A percentile compares a stretch with the other conserved stretches of the same genome.
phyloP scores from a whole-genome alignment of 768 basidiomycete genomes.

The Rhodotorula taiwanensis region DNA sequence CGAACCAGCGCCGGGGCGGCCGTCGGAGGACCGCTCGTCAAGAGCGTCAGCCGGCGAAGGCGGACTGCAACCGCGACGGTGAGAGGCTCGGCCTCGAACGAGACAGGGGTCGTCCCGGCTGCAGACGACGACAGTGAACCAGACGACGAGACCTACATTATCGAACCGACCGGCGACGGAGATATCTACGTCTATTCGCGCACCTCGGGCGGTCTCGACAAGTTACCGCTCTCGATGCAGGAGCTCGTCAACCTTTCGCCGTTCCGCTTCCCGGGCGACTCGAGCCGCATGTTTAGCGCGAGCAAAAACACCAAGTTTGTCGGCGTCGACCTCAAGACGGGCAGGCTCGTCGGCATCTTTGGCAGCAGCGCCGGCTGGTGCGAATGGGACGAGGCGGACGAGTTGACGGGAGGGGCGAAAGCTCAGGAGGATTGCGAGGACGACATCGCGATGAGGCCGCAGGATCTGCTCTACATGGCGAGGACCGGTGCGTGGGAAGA shows the following conservation, averaged over 20 bases:
- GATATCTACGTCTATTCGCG: slow-evolving; percentile 77
- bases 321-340: slow-evolving; percentile 58
- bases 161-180: slow-evolving; percentile 81
- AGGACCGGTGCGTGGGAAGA: slow-evolving; percentile 53
- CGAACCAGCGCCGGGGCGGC: slow-evolving; percentile 28
- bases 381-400: slow-evolving; percentile 38
- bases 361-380: slow-evolving; percentile 40
- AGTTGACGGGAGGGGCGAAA: slow-evolving; percentile 3
- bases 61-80: slow-evolving; percentile 39
- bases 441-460: slow-evolving; percentile 38
- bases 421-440: slow-evolving; percentile 39
- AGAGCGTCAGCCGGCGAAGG: slow-evolving; percentile 39
- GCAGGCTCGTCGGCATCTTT: slow-evolving; percentile 53
- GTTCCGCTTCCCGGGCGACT: slow-evolving; percentile 66
- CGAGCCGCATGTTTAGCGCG: slow-evolving; percentile 73
- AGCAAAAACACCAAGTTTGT: slow-evolving; percentile 73
- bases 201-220: slow-evolving; percentile 53
- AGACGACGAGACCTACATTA: slow-evolving; percentile 69
- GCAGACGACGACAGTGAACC: slow-evolving; percentile 4
- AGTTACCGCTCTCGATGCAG: slow-evolving; percentile 82
- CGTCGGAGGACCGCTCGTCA: slow-evolving; percentile 31
- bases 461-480: slow-evolving; percentile 56
- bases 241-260: slow-evolving; percentile 85
- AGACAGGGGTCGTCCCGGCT: slow-evolving; percentile 39
- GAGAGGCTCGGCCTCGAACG: slow-evolving; percentile 32